These are phyloP conservation scores for Aspergillus ruber DNA, from an alignment of 2,329 filamentous ascomycete species.

Conservation along the genomic window DNA sequence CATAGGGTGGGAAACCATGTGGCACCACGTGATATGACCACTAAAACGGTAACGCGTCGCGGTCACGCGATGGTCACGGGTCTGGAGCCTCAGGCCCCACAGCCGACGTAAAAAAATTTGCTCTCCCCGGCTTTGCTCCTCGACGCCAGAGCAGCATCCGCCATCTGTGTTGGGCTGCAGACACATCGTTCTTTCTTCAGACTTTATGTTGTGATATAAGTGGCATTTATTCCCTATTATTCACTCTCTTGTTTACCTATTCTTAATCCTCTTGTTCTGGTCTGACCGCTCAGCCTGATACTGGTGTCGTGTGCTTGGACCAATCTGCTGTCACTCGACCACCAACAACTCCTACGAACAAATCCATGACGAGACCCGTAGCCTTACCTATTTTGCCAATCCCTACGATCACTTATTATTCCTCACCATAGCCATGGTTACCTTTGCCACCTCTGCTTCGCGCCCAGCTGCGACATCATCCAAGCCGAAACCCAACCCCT, in stretches of 20 bases:
- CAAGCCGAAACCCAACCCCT: slow-evolving; percentile 10
- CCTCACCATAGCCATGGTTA: slow-evolving; percentile 23
- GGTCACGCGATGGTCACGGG: slow-evolving; percentile 13
- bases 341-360: slow-evolving; percentile 4
- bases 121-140: slow-evolving; percentile 1
- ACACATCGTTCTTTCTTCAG: neutral
- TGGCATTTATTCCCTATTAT: no score
- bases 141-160: neutral
- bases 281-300: neutral
- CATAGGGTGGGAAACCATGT: neutral
- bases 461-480: slow-evolving; percentile 17
- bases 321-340: slow-evolving; percentile 4
- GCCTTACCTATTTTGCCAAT: neutral
- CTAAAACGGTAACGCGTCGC: slow-evolving; percentile 5
- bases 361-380: neutral
- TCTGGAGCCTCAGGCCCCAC: slow-evolving; percentile 18
- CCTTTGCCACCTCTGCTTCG: slow-evolving; percentile 24
- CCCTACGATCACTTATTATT: neutral
- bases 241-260: no score
- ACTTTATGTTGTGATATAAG: neutral
- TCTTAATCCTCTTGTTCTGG: no score
- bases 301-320: slow-evolving; percentile 18
- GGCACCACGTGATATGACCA: neutral
- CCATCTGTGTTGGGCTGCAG: neutral
- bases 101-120: slow-evolving; percentile 13